phyloP scores from a whole-genome alignment of 345 rosid genomes.

The Sonneratia caseolaris region DNA sequence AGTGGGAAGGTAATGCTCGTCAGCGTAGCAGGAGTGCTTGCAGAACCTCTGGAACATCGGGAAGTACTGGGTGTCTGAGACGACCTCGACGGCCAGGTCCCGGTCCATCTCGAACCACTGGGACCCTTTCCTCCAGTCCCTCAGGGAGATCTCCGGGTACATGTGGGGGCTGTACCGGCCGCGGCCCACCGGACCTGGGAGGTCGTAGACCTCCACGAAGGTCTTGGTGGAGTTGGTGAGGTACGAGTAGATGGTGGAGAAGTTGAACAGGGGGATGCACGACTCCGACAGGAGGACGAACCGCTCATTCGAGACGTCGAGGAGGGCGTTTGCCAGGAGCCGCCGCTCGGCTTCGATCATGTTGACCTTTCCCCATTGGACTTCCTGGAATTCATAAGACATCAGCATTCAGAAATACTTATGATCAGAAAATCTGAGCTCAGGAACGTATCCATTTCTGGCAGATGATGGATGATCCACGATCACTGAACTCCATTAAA shows the following conservation, averaged over 20 bases:
- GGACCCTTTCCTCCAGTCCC: constrained; percentile 36
- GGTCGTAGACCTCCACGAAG: constrained; percentile 26
- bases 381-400: constrained; percentile 20
- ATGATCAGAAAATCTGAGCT: not conserved
- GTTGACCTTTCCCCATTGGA: constrained; percentile 32
- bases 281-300: constrained; percentile 37
- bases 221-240: constrained; percentile 24
- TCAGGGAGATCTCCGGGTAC: constrained; percentile 20
- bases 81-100: constrained; percentile 25
- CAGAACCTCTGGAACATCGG: constrained; percentile 26
- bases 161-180: constrained; percentile 25
- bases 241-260: constrained; percentile 32
- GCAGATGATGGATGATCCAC: too few relatives aligned
- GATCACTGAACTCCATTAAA: too few relatives aligned
- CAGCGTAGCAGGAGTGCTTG: constrained; percentile 26
- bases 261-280: constrained; percentile 41
- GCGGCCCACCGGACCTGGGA: constrained; percentile 20
- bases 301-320: constrained; percentile 35
- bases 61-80: constrained; percentile 27
- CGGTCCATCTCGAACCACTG: constrained; percentile 49
- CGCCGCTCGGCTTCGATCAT: constrained; percentile 44
- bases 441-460: too few relatives aligned
- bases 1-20: constrained; percentile 42
- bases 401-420: not conserved
- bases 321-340: constrained; percentile 39